Evolutionary conservation across 1,284 basidiomycete species (phyloP), one percentile per base, ranked within the genome.

Genomic region (Leccinum subfulvum): DNA sequence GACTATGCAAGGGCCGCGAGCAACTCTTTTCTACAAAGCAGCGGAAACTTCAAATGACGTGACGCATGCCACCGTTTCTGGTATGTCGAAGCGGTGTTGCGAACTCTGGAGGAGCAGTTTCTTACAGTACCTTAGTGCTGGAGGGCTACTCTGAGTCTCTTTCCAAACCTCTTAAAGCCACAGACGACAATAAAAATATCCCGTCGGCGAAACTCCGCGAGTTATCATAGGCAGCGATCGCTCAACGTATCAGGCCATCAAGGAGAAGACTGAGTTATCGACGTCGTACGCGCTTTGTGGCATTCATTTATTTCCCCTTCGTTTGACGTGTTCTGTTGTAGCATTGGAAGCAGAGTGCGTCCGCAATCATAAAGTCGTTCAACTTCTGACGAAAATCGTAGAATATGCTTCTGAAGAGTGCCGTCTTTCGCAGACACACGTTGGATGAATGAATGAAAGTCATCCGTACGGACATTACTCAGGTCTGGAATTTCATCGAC

Each of bases 401-500:
- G 75, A 66, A 57, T 75, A 75, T 39, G 13, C 68, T 77, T 18
- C 57, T 64, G 41, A 68, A 67, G 26, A 73, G 73, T 26, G 41
- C 65, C 2, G 47, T 68, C 23, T 70, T 77, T 59, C 47, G 52
- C 2, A 66, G 63, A 4, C 62, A 35, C 30, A 68, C 67, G 2
- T 66, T 57, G 39, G 54, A 60, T 11, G 56, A 62, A 10, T 76
- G 73, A 49, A 47, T 77, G 55, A 13, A 65, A 13, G 59, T 68
- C 2, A 63, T 76, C 37, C 73, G 64, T 16, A 28, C 58, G 4
- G 72, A 76, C 16, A 68, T 76, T 21, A 54, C 70, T 16, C 35
- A 59, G 3, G 64, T 71, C 4, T 76, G 74, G 74, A 74, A 76
- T 59, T 69, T 76, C 35, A 23, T 62, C 21, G 75, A 76, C 59